phyloP scores from a whole-genome alignment of 73 alveolate species.

The Symbiodinium natans region DNA sequence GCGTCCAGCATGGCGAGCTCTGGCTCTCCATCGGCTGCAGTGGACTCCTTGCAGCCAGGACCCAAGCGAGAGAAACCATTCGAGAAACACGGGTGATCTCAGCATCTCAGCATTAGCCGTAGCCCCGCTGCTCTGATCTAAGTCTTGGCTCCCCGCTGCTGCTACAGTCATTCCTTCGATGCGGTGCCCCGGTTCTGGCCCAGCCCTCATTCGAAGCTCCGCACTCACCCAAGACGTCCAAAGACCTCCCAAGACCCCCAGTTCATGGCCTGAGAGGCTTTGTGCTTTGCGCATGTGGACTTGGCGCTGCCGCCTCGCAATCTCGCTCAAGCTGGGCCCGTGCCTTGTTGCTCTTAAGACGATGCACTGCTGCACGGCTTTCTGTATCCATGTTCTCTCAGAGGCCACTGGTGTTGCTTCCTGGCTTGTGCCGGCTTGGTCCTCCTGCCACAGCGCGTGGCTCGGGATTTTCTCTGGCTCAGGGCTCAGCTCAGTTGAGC shows the following conservation, averaged over 20 bases:
- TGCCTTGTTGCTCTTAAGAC: too few relatives aligned
- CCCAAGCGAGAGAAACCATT: too few relatives aligned
- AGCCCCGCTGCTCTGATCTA: background rate
- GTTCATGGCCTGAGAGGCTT: background rate
- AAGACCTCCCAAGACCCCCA: too few relatives aligned
- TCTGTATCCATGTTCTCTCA: too few relatives aligned
- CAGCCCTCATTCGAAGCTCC: too few relatives aligned
- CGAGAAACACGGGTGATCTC: too few relatives aligned
- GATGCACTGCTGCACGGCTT: too few relatives aligned
- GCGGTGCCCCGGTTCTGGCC: background rate
- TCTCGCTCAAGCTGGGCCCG: background rate
- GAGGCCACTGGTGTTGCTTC: background rate
- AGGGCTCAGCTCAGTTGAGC: background rate
- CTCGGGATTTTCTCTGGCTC: too few relatives aligned
- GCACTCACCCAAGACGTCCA: too few relatives aligned
- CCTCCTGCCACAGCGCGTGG: background rate
- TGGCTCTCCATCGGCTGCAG: background rate
- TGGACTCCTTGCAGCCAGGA: background rate
- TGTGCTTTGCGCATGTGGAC: background rate
- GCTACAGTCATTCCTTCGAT: background rate
- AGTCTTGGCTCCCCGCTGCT: background rate
- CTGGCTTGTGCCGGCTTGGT: background rate
- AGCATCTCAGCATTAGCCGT: background rate
- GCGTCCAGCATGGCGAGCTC: background rate
- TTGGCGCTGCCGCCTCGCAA: background rate